Percentiles rank a stretch among this genome's conserved stretches.
These are phyloP conservation scores for Elongisporangium senticosum DNA, from an alignment of 352 stramenopile species.

Conservation along the genomic window DNA sequence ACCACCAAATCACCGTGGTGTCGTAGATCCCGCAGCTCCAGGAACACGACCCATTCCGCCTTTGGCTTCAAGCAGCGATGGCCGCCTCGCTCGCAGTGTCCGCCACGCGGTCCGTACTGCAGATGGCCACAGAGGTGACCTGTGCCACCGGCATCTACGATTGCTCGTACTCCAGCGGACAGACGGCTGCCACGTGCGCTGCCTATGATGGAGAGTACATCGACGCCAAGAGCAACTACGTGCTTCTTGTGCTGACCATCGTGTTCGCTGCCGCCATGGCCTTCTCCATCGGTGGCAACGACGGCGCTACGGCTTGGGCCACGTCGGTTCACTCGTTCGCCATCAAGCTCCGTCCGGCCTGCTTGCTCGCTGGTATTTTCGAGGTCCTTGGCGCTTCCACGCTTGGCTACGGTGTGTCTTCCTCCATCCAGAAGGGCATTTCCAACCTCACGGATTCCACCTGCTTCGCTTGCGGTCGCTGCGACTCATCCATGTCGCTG, in stretches of 20 bases:
- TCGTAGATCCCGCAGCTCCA: too few species aligned
- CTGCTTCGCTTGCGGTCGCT: conserved; percentile 30
- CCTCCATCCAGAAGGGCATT: conserved; percentile 59
- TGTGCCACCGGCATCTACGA: conserved; percentile 13
- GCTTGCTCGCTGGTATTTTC: conserved; percentile 66
- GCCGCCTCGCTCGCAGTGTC: not conserved
- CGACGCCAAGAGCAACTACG: conserved; percentile 16
- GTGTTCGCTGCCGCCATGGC: conserved; percentile 24
- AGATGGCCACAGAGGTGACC: conserved; percentile 7
- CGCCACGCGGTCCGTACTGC: conserved; percentile 5
- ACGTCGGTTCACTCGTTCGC: conserved; percentile 69
- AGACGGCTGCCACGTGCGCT: conserved; percentile 9
- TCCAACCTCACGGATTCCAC: conserved; percentile 13
- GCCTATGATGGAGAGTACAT: conserved; percentile 20
- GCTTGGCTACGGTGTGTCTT: conserved; percentile 69
- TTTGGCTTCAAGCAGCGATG: too few species aligned
- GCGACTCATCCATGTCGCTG: conserved; percentile 44
- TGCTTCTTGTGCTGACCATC: conserved; percentile 14
- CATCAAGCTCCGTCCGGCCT: conserved; percentile 60
- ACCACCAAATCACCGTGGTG: too few species aligned
- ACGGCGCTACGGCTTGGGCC: conserved; percentile 85
- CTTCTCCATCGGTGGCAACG: conserved; percentile 67
- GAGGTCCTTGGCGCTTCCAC: conserved; percentile 80
- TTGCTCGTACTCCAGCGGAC: conserved; percentile 5
- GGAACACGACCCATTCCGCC: too few species aligned